phyloP scores from a whole-genome alignment of 306 rosid genomes.

The Sicyos baderoa region DNA sequence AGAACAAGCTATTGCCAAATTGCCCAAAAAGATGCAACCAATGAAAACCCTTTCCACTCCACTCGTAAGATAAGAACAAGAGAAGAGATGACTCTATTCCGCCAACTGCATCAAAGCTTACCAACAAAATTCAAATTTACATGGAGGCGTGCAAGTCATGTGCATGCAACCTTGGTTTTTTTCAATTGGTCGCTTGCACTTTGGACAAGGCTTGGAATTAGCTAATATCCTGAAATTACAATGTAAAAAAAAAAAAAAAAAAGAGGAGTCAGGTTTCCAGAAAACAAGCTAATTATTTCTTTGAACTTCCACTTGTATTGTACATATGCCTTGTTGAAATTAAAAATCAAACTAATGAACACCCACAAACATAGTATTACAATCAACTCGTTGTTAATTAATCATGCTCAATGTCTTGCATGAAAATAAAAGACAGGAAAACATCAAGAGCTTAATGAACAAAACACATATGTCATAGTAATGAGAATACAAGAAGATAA shows the following conservation, averaged over 20 bases:
- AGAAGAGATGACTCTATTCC: background rate
- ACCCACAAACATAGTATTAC: background rate
- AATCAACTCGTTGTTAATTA: background rate
- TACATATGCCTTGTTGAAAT: background rate
- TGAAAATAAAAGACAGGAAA: background rate
- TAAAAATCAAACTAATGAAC: background rate
- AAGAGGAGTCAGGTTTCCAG: background rate
- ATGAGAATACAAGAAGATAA: slow-evolving; percentile 1
- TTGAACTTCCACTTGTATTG: background rate
- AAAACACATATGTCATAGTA: background rate
- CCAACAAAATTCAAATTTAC: slow-evolving; percentile 88
- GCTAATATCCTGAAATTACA: slow-evolving; percentile 49
- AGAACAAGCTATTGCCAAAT: background rate
- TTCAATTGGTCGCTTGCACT: slow-evolving; percentile 85
- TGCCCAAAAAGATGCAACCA: background rate
- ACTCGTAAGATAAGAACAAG: background rate
- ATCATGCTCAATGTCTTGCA: slow-evolving; percentile 1
- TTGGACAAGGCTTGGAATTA: slow-evolving; percentile 83
- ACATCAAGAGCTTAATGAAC: background rate
- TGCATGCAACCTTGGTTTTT: slow-evolving; percentile 87
- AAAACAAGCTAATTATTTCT: background rate
- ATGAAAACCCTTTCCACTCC: background rate
- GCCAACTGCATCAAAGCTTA: slow-evolving; percentile 8
- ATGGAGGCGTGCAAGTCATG: slow-evolving; percentile 80
- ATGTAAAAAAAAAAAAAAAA: background rate